Evolutionary conservation across 176 grass and related monocot species (phyloP).

Genomic region (Bothriochloa decipiens): DNA sequence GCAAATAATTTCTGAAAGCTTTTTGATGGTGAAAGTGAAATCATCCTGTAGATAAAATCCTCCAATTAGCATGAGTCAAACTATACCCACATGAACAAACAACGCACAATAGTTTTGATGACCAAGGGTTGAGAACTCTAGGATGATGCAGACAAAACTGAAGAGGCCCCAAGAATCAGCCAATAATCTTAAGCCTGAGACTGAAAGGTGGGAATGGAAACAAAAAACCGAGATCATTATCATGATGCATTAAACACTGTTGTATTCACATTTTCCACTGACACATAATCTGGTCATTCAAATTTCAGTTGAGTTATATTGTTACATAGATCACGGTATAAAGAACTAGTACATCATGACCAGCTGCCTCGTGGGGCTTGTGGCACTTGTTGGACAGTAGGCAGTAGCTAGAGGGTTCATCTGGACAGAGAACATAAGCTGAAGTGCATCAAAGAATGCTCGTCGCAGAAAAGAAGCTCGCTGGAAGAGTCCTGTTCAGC

Average conservation of each 20-base stretch:
- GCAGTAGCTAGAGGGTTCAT: slow-evolving; percentile 89
- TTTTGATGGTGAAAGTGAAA: too few species aligned
- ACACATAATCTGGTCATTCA: neutral
- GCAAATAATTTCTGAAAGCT: too few species aligned
- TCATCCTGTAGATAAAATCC: too few species aligned
- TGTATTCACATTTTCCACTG: neutral
- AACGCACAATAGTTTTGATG: too few species aligned
- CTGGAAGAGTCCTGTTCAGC: slow-evolving; percentile 42
- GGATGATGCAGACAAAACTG: neutral
- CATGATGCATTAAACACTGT: neutral
- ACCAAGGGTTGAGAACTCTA: neutral
- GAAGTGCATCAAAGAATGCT: slow-evolving; percentile 66
- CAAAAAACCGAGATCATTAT: neutral
- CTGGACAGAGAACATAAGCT: slow-evolving; percentile 81
- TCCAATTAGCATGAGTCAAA: too few species aligned
- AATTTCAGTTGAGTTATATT: slow-evolving; percentile 9
- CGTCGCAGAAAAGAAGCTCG: slow-evolving; percentile 56
- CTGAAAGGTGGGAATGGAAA: neutral
- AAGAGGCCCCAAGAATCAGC: neutral
- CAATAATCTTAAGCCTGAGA: neutral
- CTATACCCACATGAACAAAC: too few species aligned
- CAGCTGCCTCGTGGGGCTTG: slow-evolving; percentile 54
- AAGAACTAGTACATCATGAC: slow-evolving; percentile 43
- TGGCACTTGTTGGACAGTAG: slow-evolving; percentile 76
- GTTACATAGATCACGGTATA: slow-evolving; percentile 15